phyloP scores from a whole-genome alignment of 139 green algal genomes.

The Chlamydomonas asymmetrica region DNA sequence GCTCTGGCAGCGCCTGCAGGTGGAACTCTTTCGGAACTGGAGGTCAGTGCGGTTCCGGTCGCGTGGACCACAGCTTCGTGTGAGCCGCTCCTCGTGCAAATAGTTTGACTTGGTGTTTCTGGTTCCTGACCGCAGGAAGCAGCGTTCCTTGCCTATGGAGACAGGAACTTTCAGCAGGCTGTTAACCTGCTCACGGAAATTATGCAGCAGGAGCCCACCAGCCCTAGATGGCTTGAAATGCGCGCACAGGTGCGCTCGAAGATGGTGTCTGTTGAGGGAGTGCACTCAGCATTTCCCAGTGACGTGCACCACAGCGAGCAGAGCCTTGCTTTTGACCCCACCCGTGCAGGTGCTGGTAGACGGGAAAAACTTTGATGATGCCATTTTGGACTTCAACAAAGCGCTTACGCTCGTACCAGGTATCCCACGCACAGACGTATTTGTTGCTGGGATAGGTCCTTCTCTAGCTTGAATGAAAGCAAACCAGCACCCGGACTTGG shows the following conservation, averaged over 20 bases:
- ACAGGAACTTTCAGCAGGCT: slow-evolving; percentile 53
- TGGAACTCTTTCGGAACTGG: no score
- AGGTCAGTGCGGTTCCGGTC: no score
- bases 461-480: no score
- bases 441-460: no score
- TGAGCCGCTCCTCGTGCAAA: no score
- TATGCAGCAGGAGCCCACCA: slow-evolving; percentile 24
- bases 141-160: slow-evolving; percentile 55
- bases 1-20: no score
- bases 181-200: slow-evolving; percentile 46
- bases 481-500: no score
- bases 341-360: slow-evolving; percentile 72
- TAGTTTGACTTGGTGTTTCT: no score
- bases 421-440: no score
- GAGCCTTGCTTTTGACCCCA: not conserved
- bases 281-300: not conserved
- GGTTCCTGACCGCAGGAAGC: no score
- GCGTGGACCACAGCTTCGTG: no score
- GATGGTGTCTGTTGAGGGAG: not conserved
- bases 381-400: slow-evolving; percentile 67
- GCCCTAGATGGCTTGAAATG: slow-evolving; percentile 63
- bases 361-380: slow-evolving; percentile 74
- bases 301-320: not conserved
- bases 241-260: slow-evolving; percentile 50
- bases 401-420: slow-evolving; percentile 39